Percentiles rank a stretch among this genome's conserved stretches.
Conservation (phyloP, 352 stramenopile genomes). For the Lagenidium giganteum region DNA sequence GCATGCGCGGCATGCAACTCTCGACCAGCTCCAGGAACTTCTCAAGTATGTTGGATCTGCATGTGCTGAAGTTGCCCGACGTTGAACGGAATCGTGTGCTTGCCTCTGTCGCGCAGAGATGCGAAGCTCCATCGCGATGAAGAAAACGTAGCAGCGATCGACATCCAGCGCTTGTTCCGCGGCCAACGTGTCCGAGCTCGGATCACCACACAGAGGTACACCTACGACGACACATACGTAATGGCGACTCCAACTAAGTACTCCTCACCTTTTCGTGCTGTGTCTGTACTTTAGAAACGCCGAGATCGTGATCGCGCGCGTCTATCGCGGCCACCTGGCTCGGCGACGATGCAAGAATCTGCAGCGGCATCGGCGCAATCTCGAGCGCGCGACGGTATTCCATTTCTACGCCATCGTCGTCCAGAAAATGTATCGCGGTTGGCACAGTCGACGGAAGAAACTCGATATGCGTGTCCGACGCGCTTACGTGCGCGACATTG, state of each 20-base stretch:
- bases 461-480: slow-evolving; percentile 62
- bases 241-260: neutral
- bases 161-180: slow-evolving; percentile 62
- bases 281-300: slow-evolving; percentile 26
- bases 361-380: slow-evolving; percentile 8
- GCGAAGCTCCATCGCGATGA: slow-evolving; percentile 28
- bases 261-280: too few relatives aligned
- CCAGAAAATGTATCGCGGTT: slow-evolving; percentile 47
- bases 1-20: slow-evolving; percentile 31
- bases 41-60: slow-evolving; percentile 28
- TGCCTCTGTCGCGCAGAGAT: slow-evolving; percentile 23
- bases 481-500: slow-evolving; percentile 44
- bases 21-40: slow-evolving; percentile 43
- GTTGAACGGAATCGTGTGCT: too few relatives aligned
- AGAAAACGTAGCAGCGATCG: slow-evolving; percentile 32
- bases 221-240: too few relatives aligned
- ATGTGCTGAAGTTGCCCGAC: slow-evolving; percentile 1
- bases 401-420: slow-evolving; percentile 48
- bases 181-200: slow-evolving; percentile 43
- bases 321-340: slow-evolving; percentile 56
- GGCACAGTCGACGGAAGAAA: slow-evolving; percentile 33
- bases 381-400: slow-evolving; percentile 25
- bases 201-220: slow-evolving; percentile 22
- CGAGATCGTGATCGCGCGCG: slow-evolving; percentile 41
- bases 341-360: slow-evolving; percentile 22